These are phyloP conservation scores for Phaeosphaeriaceae sp. DNA, from an alignment of 2,329 filamentous ascomycete species.

Conservation along the genomic window DNA sequence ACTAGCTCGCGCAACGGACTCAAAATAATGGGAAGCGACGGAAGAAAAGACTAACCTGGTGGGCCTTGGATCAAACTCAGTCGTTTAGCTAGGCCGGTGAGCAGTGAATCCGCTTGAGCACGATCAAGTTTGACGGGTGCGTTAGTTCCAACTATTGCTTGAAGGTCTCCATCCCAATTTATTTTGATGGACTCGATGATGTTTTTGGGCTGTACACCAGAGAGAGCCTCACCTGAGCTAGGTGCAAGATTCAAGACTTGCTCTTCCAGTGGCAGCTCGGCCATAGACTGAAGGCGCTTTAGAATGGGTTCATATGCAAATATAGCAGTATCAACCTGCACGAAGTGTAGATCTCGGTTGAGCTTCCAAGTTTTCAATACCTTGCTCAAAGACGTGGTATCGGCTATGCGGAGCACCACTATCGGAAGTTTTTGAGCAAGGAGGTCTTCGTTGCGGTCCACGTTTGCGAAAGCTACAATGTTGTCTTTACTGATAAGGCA, in stretches of 20 bases:
- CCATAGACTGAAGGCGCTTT: constrained; percentile 62
- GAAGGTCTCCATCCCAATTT: constrained; percentile 23
- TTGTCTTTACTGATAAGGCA: constrained; percentile 61
- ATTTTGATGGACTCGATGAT: constrained; percentile 34
- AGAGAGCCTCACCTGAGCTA: constrained; percentile 22
- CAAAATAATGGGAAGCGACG: no score
- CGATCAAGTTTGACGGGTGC: constrained; percentile 52
- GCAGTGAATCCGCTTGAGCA: constrained; percentile 64
- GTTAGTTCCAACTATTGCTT: constrained; percentile 22
- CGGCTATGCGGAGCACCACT: constrained; percentile 60
- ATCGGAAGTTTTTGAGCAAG: constrained; percentile 55
- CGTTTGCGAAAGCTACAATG: constrained; percentile 65
- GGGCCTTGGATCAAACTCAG: constrained; percentile 74
- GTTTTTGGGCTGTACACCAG: constrained; percentile 27
- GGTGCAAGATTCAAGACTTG: constrained; percentile 54
- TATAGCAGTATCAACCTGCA: constrained; percentile 68
- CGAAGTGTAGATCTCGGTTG: constrained; percentile 53
- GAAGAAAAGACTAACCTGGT: constrained; percentile 61
- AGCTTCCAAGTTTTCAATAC: constrained; percentile 49
- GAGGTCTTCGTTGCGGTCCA: constrained; percentile 59
- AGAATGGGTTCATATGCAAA: constrained; percentile 75
- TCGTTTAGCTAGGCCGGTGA: constrained; percentile 58
- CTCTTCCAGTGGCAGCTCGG: constrained; percentile 62
- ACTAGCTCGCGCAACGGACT: no score
- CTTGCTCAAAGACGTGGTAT: constrained; percentile 54